Evolutionary conservation across 2,329 filamentous ascomycete species (phyloP).

Genomic region (Neoascochyta sp.): DNA sequence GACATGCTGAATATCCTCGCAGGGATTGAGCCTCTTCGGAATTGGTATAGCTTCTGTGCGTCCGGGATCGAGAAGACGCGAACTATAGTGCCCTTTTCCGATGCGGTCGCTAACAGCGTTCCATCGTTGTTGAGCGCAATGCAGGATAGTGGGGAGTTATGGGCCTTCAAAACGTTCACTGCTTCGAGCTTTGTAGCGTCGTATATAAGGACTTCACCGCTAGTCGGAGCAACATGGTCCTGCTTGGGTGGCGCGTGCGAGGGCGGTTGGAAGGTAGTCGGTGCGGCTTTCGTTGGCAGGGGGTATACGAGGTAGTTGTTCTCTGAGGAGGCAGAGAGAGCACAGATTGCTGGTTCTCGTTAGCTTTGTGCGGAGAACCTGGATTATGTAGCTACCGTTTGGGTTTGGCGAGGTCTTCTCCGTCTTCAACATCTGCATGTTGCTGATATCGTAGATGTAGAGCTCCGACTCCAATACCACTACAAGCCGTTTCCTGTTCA

Average conservation of each 20-base stretch:
- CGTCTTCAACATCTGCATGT: conserved; percentile 91
- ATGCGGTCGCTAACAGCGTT: conserved; percentile 86
- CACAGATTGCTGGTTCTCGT: conserved; percentile 67
- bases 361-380: no score
- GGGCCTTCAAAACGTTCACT: conserved; percentile 91
- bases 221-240: conserved; percentile 76
- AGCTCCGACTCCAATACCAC: conserved; percentile 95
- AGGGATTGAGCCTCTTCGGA: conserved; percentile 90
- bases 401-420: conserved; percentile 94
- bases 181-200: conserved; percentile 86
- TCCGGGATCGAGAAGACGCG: conserved; percentile 89
- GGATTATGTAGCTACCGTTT: conserved; percentile 58
- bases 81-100: conserved; percentile 96
- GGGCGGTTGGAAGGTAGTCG: conserved; percentile 56
- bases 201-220: conserved; percentile 88
- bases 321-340: conserved; percentile 88
- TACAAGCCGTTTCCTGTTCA: conserved; percentile 90
- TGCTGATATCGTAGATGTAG: conserved; percentile 97
- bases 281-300: conserved; percentile 63
- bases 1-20: conserved; percentile 98
- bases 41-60: conserved; percentile 92
- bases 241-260: conserved; percentile 77
- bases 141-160: conserved; percentile 84
- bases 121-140: conserved; percentile 91
- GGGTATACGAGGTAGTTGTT: conserved; percentile 96